Evolutionary conservation across 202 grass and related monocot species (phyloP), one percentile per base, ranked within the genome.

Genomic region (Musa balbisiana): DNA sequence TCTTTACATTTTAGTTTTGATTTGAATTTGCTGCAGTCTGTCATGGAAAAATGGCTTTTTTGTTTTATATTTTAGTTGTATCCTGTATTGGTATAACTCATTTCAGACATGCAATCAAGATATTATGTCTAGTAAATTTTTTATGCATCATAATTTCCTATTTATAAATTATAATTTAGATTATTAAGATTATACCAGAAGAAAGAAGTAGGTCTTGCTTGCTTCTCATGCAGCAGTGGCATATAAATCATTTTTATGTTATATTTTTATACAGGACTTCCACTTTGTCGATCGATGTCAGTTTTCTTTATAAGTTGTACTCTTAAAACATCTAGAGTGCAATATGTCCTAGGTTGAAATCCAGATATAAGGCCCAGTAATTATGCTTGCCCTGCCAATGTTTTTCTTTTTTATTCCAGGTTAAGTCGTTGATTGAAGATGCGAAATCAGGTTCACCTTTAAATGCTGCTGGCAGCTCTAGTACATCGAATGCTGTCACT

Each of bases 371-470:
- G 33, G 33, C 33, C 33, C 33, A 6, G 33, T 43, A 43, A 43
- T 43, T 43, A 43, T 43, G 33, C 33, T 0, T 43, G 33, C 33
- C 33, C 33, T 43, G 33, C 69, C 22, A 2, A 33, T 14, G 6
- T 33, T 23, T 70, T 81, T 77, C 20, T 60, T 21, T 78, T 79
- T 71, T 23, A 55, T 53, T 76, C 43, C 58, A 99, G 95, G 95
- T 99, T 55, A 92, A 95, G 75, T 88, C 85, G 52, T 88, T 99
- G 87, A 90, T 99, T 72, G 91, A 95, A 76, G 95, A 99, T 76
- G 85, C 85, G 66, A 93, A 92, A 82, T 58, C 80, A 25, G 87
- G 95, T 71, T 82, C 74, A 10, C 52, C 83, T 8, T 80, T 95
- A 60, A 92, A 85, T 84, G 76, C 81, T 69, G 23, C 83, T 81